phyloP scores from a whole-genome alignment of 176 grass and related monocot species.

The Pontederia paniculata region DNA sequence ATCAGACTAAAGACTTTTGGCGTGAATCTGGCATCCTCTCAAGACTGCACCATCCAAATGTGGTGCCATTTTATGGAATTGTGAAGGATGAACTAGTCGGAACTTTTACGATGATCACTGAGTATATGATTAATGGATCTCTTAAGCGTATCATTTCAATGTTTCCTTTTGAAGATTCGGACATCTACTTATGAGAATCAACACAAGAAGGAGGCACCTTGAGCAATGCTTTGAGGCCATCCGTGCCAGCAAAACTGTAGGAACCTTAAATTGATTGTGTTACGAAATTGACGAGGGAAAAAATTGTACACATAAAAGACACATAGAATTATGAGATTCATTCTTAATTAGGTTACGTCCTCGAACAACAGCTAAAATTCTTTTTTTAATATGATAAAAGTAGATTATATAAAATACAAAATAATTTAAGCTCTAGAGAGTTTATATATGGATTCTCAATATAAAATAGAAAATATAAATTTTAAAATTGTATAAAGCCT shows the following conservation, averaged over 20 bases:
- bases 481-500: too few species aligned
- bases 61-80: conserved; percentile 79
- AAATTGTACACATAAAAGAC: too few species aligned
- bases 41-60: conserved; percentile 86
- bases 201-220: conserved; percentile 55
- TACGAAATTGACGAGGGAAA: too few species aligned
- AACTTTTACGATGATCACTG: conserved; percentile 73
- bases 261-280: too few species aligned
- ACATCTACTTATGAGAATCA: background rate
- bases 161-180: background rate
- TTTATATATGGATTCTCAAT: too few species aligned
- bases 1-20: conserved; percentile 67
- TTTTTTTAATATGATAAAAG: too few species aligned
- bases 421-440: too few species aligned
- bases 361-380: too few species aligned
- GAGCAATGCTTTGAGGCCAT: conserved; percentile 65
- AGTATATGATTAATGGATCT: conserved; percentile 88
- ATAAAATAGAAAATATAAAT: too few species aligned
- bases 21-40: conserved; percentile 74
- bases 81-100: conserved; percentile 63
- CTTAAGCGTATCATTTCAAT: conserved; percentile 69
- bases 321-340: too few species aligned
- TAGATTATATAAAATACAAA: too few species aligned
- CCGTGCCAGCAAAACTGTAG: conserved; percentile 54
- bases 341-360: too few species aligned